Evolutionary conservation across 495 filamentous ascomycete genomes (phyloP).

Genomic region (Hyphodiscus hymeniophilus): DNA sequence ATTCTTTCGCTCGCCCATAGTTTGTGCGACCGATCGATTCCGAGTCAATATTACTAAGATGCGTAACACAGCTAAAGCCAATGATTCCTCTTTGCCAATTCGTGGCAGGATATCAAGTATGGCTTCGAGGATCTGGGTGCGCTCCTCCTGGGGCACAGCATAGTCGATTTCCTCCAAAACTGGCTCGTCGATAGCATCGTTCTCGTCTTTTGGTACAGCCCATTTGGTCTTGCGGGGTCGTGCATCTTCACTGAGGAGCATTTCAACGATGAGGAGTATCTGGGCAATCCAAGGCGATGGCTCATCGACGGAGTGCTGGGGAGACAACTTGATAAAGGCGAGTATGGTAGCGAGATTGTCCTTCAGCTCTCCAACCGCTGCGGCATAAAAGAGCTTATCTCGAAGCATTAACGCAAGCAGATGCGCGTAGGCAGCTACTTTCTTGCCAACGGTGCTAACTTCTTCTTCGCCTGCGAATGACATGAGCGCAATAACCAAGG

Average conservation of each 20-base stretch:
- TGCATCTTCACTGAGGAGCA: slow-evolving; percentile 77
- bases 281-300: slow-evolving; percentile 87
- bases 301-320: slow-evolving; percentile 59
- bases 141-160: slow-evolving; percentile 58
- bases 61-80: slow-evolving; percentile 76
- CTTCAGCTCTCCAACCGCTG: slow-evolving; percentile 66
- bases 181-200: slow-evolving; percentile 43
- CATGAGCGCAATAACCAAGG: slow-evolving; percentile 78
- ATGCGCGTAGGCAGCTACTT: slow-evolving; percentile 89
- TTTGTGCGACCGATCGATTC: slow-evolving; percentile 60
- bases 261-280: slow-evolving; percentile 83
- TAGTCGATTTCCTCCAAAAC: slow-evolving; percentile 51
- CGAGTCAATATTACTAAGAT: slow-evolving; percentile 89
- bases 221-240: slow-evolving; percentile 70
- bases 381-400: slow-evolving; percentile 69
- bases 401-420: slow-evolving; percentile 83
- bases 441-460: slow-evolving; percentile 60
- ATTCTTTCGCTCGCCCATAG: slow-evolving; percentile 78
- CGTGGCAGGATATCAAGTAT: slow-evolving; percentile 76
- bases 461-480: slow-evolving; percentile 74
- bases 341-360: slow-evolving; percentile 70
- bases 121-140: slow-evolving; percentile 59
- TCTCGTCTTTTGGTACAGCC: slow-evolving; percentile 51
- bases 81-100: slow-evolving; percentile 75
- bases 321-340: slow-evolving; percentile 68